Base-by-base conservation (phyloP, 768 basidiomycete species). In the Boletus speciosus region DNA sequence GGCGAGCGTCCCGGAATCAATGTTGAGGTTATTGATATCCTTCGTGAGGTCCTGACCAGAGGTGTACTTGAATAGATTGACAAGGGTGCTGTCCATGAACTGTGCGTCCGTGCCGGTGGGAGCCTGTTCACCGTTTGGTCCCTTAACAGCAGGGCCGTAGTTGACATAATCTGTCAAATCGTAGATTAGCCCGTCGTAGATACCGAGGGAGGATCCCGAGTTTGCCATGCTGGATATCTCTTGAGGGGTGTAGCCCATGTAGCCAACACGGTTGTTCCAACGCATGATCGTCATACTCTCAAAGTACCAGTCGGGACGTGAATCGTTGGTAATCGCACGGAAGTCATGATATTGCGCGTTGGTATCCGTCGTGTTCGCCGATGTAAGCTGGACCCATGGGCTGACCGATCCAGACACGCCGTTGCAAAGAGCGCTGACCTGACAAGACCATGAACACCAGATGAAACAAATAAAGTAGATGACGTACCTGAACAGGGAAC, bases 221-320 rank as follows among this genome's bases (percentile, higher is more conserved):
- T 69, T 79, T 0, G 91, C 90, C 79, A 85, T 81, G 59, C 80
- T 82, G 61, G 75, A 78, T 66, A 97, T 81, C 56, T 88, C 84
- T 64, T 81, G 81, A 15, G 86, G 83, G 0, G 90, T 90, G 66
- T 82, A 88, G 0, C 94, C 96, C 47, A 96, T 65, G 67, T 95
- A 98, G 0, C 97, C 97, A 38, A 85, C 81, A 37, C 96, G 89
- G 61, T 83, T 84, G 49, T 83, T 86, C 77, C 88, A 97, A 7
- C 97, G 89, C 88, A 99, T 87, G 66, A 81, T 70, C 3, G 90
- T 89, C 97, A 99, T 98, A 55, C 77, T 78, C 73, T 98, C 89
- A 60, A 90, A 94, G 71, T 98, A 99, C 97, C 97, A 99, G 66
- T 99, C 97, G 0, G 97, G 96, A 9, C 97, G 83, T 0, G 88